Evolutionary conservation across 2,329 filamentous ascomycete genomes (phyloP), one percentile per base, ranked within the genome.

Genomic region (Kalmusia sp.): DNA sequence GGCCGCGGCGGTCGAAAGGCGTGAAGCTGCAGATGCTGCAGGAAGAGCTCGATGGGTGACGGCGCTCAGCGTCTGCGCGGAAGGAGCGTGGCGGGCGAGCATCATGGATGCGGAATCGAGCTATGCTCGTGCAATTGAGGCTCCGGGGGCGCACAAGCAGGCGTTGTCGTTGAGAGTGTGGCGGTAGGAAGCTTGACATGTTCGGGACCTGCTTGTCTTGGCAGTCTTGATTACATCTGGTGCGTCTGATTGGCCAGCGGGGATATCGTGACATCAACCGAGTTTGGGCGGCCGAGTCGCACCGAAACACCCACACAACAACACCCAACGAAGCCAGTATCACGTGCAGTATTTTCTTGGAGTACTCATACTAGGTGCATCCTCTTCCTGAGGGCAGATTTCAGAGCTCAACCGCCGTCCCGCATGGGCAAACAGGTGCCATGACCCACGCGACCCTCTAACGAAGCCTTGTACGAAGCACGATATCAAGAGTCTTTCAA

Each of bases 41-140:
- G 77, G 77, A 40, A 77, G 69, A 53, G 73, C 67, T 61, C 75
- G 75, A 62, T 76, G 73, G 54, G 75, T 70, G 58, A 73, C 70
- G 54, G 70, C 69, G 58, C 64, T 70, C 58, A 79, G 68, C 54
- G 75, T 68, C 61, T 75, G 71, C 39, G 73, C 58, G 40, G 72
- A 59, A 38, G 74, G 73, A 35, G 70, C 69, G 52, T 77, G 74
- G 61, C 76, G 68, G 59, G 75, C 66, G 61, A 78, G 70, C 73
- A 79, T 79, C 54, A 43, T 73, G 64, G 55, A 56, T 64, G 62
- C 64, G 53, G 53, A 52, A 15, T 55, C 22, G 58, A 58, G 54
- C 48, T 60, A 57, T 50, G 57, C 56, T 64, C 64, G 58, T 72
- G 75, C 66, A 76, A 74, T 73, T 74, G 71, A 71, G 64, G 68